Percentiles rank a stretch among this genome's conserved stretches.
Conservation (phyloP, 441 rosid genomes). For the Pelargonium myrrhifolium region DNA sequence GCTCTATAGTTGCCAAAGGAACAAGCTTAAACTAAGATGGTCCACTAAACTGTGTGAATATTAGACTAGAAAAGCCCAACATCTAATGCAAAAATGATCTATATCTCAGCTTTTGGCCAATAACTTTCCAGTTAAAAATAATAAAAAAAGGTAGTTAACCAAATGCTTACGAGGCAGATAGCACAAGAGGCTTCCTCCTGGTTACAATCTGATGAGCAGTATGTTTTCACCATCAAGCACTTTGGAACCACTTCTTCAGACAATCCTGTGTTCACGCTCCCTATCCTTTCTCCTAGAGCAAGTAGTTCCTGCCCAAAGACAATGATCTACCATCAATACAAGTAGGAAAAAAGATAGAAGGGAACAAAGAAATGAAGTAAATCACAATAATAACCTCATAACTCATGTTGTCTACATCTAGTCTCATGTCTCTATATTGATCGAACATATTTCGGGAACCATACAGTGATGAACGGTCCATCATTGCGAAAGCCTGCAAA, state of each 20-base stretch:
- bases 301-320: constrained; percentile 30
- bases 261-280: constrained; percentile 33
- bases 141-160: not conserved
- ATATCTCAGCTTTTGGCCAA: constrained; percentile 5
- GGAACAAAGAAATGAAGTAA: not conserved
- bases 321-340: not conserved
- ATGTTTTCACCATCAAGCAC: constrained; percentile 24
- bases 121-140: not conserved
- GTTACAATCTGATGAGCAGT: constrained; percentile 17
- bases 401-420: constrained; percentile 31
- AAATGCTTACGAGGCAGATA: constrained; percentile 32
- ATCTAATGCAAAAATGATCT: not conserved
- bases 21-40: not conserved
- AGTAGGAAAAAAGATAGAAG: not conserved
- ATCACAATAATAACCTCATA: constrained; percentile 27
- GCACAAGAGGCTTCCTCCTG: constrained; percentile 26
- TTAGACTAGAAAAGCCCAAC: not conserved
- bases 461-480: constrained; percentile 15
- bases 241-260: constrained; percentile 23
- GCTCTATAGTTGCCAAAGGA: not conserved
- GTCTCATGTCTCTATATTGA: constrained; percentile 31
- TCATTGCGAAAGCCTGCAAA: constrained; percentile 22
- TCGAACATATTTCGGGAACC: constrained; percentile 20
- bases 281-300: constrained; percentile 38
- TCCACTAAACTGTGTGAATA: not conserved